Base-by-base conservation (phyloP, 2,329 filamentous ascomycete genomes). In the Graphiopsis chlorocephala region DNA sequence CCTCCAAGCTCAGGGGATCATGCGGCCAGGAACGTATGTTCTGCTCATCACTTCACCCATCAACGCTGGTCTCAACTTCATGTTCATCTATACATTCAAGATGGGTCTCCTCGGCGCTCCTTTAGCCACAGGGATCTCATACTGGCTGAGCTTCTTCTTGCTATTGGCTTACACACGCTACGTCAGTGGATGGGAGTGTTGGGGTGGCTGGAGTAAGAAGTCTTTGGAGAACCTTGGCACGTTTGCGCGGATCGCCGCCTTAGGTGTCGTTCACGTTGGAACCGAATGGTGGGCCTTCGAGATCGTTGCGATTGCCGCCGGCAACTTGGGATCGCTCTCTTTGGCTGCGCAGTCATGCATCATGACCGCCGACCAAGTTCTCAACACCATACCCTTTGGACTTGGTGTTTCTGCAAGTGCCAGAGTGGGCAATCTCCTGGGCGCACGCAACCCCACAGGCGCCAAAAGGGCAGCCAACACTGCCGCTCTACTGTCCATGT, bases 221-320 rank as follows among this genome's bases (percentile, higher is more conserved):
- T 89, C 88, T 1, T 74, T 90, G n/a, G 80, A 84, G 1, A 90
- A 93, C 71, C 81, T 90, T 17, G 78, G 84, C 17, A 87, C 87
- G 0, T 96, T 96, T 74, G 83, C 90, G 1, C 86, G 87, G 11
- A 85, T 96, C 3, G 91, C 92, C 0, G 77, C 90, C 15, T 81
- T 96, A 0, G 93, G 92, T 0, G 83, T 96, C 48, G 79, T 96
- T 3, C 92, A 96, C 68, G 90, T 96, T 5, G 93, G 73, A 11
- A 95, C 92, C 0, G 93, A 96, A 77, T 96, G 92, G 92, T 96
- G 92, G 92, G 93, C 92, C 0, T 96, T 96, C 71, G 92, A 96
- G 77, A 94, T 96, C 69, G 91, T 96, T 1, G 91, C 92, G 1
- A 84, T 96, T 0, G 91, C 90, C 1, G 92, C 92, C 5, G 92